Percentiles rank a stretch among this genome's conserved stretches.
Conservation (phyloP, 805 yeast species). For the Hyphopichia homilentoma region DNA sequence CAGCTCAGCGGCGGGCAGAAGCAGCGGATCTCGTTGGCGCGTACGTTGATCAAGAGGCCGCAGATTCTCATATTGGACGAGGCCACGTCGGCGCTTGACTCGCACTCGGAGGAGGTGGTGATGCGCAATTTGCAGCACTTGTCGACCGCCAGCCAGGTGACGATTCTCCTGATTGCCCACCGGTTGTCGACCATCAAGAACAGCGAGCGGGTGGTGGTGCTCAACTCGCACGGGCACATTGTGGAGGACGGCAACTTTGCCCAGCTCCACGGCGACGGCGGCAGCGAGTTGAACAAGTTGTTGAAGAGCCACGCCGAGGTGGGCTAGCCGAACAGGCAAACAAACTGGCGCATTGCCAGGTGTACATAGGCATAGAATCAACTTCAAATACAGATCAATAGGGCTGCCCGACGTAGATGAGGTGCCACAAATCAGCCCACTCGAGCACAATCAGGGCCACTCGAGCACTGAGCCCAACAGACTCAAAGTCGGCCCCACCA, state of each 20-base stretch:
- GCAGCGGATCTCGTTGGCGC: slow-evolving; percentile 87
- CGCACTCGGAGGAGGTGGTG: slow-evolving; percentile 82
- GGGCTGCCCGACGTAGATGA: no score
- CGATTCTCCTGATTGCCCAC: slow-evolving; percentile 89
- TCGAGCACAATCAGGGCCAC: no score
- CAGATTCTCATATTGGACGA: slow-evolving; percentile 83
- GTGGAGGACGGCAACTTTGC: slow-evolving; percentile 57
- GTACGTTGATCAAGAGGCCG: slow-evolving; percentile 79
- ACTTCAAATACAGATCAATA: no score
- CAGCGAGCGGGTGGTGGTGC: slow-evolving; percentile 76
- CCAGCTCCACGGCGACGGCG: slow-evolving; percentile 20
- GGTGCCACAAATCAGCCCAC: no score
- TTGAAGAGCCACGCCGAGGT: slow-evolving; percentile 17
- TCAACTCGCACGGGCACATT: slow-evolving; percentile 49
- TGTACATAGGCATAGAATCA: no score
- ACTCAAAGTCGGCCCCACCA: no score
- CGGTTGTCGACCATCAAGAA: slow-evolving; percentile 82
- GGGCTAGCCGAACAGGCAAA: not conserved
- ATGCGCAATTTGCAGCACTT: slow-evolving; percentile 65
- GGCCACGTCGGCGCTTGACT: slow-evolving; percentile 91
- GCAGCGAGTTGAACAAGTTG: slow-evolving; percentile 33
- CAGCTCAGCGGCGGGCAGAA: slow-evolving; percentile 94
- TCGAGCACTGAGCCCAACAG: no score
- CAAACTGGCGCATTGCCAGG: no score
- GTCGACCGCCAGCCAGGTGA: slow-evolving; percentile 32